Base-by-base conservation (phyloP, 1,284 basidiomycete genomes). In the Irpex lacteus region DNA sequence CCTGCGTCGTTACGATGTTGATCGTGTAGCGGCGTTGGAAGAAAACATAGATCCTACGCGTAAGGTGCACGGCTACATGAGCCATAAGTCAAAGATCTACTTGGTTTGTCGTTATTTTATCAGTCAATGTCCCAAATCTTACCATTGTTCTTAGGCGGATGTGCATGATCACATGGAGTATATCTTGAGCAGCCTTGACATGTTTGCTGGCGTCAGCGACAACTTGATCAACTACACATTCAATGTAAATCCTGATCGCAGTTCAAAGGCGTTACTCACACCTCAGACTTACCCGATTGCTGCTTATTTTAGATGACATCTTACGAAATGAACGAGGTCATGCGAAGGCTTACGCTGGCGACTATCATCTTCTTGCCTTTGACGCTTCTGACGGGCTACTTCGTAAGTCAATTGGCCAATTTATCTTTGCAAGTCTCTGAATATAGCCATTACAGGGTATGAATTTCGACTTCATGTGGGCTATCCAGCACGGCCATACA, bases 81-180 rank as follows among this genome's bases (percentile, higher is more conserved):
- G 84, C 71, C 85, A 86, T 67, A 89, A 88, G 71, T 74, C 85
- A 5, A 89, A 88, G 70, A 87, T 89, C 15, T 90, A 90, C 70
- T 74, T 90, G 61, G 86, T 86, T 50, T 18, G 81, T 77, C 60
- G 54, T 53, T 50, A 19, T 21, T 3, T 44, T 19, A 19, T 36
- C n/a, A 15, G 2, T 34, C 26, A 21, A 18, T 26, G 32, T 60
- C 13, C 9, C 26, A 0, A 47, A 21, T 7, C 61, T 49, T n/a
- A 47, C 8, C 8, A 7, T 40, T 47, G 5, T 60, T 37, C 19
- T 7, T 66, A 87, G 85, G 86, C 86, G 8, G 88, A 90, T 71
- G 86, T 90, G 2, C 81, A 84, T 64, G 88, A 90, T 69, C 88
- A 90, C 68, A 87, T 88, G 78, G 87, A 89, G 63, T 88, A 87